These are phyloP conservation scores for Alternaria tenuissima DNA, from an alignment of 2,329 filamentous ascomycete species.

Conservation along the genomic window DNA sequence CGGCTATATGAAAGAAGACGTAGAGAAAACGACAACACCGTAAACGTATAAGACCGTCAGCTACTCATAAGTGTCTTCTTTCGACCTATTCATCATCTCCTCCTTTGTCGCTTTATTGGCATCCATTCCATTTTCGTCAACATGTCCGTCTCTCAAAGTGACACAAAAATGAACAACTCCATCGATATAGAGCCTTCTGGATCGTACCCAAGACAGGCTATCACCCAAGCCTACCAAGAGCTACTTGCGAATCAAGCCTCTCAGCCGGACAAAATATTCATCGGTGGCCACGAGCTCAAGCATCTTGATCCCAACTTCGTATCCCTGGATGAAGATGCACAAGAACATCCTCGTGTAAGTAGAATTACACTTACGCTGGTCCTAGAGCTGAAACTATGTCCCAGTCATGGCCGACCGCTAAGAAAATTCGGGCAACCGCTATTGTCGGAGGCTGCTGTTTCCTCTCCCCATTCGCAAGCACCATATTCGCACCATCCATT, in stretches of 20 bases:
- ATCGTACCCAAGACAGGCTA: neutral
- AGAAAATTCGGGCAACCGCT: slow-evolving; percentile 15
- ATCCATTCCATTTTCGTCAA: neutral
- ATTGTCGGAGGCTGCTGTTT: slow-evolving; percentile 17
- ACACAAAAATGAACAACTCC: neutral
- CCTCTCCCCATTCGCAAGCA: slow-evolving; percentile 21
- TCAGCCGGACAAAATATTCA: neutral
- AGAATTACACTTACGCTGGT: too few species aligned
- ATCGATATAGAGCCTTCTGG: neutral
- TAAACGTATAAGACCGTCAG: neutral
- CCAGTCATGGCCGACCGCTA: slow-evolving; percentile 14
- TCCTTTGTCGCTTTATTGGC: neutral
- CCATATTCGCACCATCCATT: slow-evolving; percentile 44
- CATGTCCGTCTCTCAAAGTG: neutral
- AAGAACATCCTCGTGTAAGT: neutral
- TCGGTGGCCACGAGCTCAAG: neutral
- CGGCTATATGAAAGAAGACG: neutral
- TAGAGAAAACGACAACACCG: neutral
- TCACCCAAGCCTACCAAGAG: neutral
- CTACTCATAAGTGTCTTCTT: too few species aligned
- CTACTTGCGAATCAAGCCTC: neutral
- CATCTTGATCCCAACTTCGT: neutral
- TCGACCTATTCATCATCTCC: neutral
- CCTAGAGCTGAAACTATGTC: neutral
- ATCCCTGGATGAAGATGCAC: neutral